Conservation (phyloP, 768 basidiomycete species). For the Mycena polygramma region DNA sequence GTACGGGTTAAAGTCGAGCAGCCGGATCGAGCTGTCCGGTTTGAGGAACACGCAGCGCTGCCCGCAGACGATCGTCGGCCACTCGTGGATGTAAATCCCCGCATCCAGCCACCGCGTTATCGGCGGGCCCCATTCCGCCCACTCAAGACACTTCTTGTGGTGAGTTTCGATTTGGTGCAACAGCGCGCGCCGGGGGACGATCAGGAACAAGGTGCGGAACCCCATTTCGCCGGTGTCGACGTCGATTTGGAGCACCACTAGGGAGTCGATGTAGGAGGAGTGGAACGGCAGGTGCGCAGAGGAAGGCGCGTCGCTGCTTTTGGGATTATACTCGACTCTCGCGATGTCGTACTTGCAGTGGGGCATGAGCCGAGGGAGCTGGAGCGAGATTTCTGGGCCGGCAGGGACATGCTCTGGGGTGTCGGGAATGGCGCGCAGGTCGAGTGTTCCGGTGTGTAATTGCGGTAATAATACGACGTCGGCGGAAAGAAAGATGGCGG, state of each 20-base stretch:
- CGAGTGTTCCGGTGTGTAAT: background rate
- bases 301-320: background rate
- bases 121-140: constrained; percentile 13
- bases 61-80: constrained; percentile 12
- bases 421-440: constrained; percentile 6
- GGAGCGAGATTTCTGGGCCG: background rate
- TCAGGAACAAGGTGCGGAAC: background rate
- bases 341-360: background rate
- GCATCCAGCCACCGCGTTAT: constrained; percentile 1
- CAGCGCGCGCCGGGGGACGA: background rate
- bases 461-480: constrained; percentile 5
- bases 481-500: background rate
- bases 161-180: background rate
- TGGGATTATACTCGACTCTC: background rate
- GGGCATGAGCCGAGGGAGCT: background rate
- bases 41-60: background rate
- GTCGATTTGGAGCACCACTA: background rate
- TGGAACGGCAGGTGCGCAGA: background rate
- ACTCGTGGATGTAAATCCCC: background rate
- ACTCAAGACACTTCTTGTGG: background rate
- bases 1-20: constrained; percentile 21
- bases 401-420: background rate
- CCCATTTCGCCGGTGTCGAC: background rate
- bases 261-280: constrained; percentile 6
- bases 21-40: background rate